Evolutionary conservation across 345 rosid genomes (phyloP), one percentile per base, ranked within the genome.

Genomic region (Hibiscus trionum): DNA sequence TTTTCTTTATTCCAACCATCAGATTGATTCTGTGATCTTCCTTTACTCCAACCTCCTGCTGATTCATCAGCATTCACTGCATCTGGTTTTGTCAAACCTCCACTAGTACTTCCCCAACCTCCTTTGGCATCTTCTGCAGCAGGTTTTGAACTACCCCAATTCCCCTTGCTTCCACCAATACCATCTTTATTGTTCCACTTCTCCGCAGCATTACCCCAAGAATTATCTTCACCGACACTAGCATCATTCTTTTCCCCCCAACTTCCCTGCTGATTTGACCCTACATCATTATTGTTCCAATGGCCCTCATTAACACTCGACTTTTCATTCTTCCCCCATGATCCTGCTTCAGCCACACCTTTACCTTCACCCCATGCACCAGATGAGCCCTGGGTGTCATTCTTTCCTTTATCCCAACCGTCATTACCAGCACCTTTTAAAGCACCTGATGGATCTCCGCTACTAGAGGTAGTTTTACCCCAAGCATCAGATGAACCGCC

Each of bases 391-490:
- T 71, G 78, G 53, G 7, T 17, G 31, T 65, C 59, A 61, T 17
- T 59, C 67, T 75, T 81, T 27, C 61, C 84, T 44, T 60, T 74
- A 49, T 58, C 74, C 70, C 69, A 70, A 66, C 58, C n/a, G 15
- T 58, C 79, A 47, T 72, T 63, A 72, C 39, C 60, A 72, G 12
- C 68, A 50, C 57, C 75, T 24, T 58, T 76, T 4, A 73, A 78
- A 70, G 79, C 69, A 57, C 65, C 73, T 17, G 72, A 66, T 12
- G 72, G 69, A 80, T 64, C 78, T 67, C 69, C 81, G 72, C 52
- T 69, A 16, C 56, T 66, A 16, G 76, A 56, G 63, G 37, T 47
- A 71, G 80, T 64, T 79, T 88, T 86, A 75, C 88, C 89, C 84
- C 83, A 85, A 78, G 81, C 81, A 46, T 61, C 85, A 67, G 82